These are phyloP conservation scores for Aristolochia californica DNA, from an alignment of 164 flowering plant genomes.

Conservation along the genomic window DNA sequence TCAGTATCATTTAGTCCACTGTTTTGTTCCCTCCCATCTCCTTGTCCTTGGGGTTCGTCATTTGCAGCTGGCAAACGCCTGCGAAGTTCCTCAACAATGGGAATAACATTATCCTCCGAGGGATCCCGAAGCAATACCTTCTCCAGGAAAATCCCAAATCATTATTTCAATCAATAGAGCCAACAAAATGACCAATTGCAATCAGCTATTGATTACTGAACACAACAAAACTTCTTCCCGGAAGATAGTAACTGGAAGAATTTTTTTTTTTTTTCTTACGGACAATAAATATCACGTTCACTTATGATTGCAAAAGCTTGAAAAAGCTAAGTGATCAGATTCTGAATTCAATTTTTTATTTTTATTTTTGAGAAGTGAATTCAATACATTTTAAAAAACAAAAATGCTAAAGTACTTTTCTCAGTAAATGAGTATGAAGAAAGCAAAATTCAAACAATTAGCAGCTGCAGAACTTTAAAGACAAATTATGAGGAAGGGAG, in stretches of 20 bases:
- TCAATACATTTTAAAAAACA: no score
- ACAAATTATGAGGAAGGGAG: background rate
- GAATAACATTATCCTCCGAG: conserved; percentile 68
- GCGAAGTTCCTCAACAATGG: conserved; percentile 82
- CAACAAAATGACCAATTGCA: background rate
- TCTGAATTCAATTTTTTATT: no score
- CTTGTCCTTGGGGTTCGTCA: conserved; percentile 22
- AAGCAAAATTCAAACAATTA: background rate
- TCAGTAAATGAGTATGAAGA: background rate
- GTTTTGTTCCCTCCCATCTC: conserved; percentile 37
- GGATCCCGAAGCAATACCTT: conserved; percentile 92
- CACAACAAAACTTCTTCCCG: background rate
- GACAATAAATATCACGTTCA: no score
- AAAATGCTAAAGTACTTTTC: background rate
- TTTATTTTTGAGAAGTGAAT: no score
- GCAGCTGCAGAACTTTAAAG: background rate
- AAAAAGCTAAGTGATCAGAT: no score
- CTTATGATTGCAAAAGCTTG: no score
- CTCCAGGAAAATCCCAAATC: background rate
- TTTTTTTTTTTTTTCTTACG: background rate
- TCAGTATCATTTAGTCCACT: conserved; percentile 50
- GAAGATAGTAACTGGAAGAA: background rate
- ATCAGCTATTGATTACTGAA: background rate
- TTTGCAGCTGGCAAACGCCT: conserved; percentile 52
- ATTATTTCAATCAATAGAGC: background rate